Base-by-base conservation (phyloP, 208 protist genomes). In the Wallacemonas collosoma region DNA sequence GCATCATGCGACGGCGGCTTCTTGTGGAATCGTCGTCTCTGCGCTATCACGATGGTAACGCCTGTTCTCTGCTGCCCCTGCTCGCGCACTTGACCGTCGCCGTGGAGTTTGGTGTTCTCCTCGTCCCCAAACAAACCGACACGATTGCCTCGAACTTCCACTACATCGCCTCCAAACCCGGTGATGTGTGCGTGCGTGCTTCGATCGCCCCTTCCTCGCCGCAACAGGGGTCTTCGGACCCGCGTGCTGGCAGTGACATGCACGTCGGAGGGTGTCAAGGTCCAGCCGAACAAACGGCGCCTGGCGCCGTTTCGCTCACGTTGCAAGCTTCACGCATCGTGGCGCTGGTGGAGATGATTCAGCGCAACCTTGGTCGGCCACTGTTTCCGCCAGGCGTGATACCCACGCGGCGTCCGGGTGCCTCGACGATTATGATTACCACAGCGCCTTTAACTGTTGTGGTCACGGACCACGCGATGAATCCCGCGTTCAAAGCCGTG, bases 371-470 rank as follows among this genome's bases (percentile, higher is more conserved):
- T 3, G 43, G 47, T 40, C 47, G 47, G 35, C 63, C 63, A 8
- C 17, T 68, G 17, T 54, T 57, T 35, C 17, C 63, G 8, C 17
- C 48, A 3, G 36, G 48, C 47, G 63, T 56, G 7, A 11, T 53
- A 41, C 40, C 60, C 3, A 36, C 15, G 1, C 38, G 60, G 9
- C 36, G n/a, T 12, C 60, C 60, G 14, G 41, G 43, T 41, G 38
- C 63, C n/a, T 45, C 71, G 15, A 43, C 75, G 4, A 60, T 74
- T 38, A 44, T 80, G 70, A 55, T 80, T 43, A 80, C 60, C 38
- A 72, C 74, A 12, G 66, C 76, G 26, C 66, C 70, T 14, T 14
- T 75, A n/a, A 41, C 44, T 38, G 8, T 80, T 4, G 47, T 41
- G 2, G 53, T 80, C 11, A 6, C 11, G 3, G 60, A 65, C n/a